These are phyloP conservation scores for Malus hybrid DNA, from an alignment of 331 rosid species.

Conservation along the genomic window DNA sequence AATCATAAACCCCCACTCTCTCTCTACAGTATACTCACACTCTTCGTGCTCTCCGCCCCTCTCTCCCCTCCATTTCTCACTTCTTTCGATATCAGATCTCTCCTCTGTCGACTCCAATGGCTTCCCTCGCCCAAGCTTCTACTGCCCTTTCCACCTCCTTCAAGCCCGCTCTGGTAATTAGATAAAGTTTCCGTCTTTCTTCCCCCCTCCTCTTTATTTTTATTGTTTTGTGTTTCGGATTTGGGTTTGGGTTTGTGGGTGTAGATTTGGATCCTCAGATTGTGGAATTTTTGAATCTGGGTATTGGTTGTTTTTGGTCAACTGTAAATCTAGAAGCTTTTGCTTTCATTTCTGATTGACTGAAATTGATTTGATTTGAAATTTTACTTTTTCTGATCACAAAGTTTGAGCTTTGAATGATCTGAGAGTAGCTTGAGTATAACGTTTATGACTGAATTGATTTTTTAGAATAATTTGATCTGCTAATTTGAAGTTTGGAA, in stretches of 20 bases:
- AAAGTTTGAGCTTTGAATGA: not conserved
- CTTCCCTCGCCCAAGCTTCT: no score
- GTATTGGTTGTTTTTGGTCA: not conserved
- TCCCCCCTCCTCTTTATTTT: no score
- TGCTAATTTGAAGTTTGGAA: not conserved
- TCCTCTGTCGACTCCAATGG: not conserved
- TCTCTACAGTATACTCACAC: not conserved
- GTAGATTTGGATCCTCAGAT: not conserved
- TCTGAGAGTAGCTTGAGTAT: not conserved
- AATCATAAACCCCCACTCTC: not conserved
- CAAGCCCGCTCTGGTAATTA: no score
- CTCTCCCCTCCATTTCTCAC: slow-evolving; percentile 3
- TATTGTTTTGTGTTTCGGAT: not conserved
- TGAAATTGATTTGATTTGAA: not conserved
- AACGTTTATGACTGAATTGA: not conserved
- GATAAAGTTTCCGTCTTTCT: not conserved
- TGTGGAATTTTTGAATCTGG: not conserved
- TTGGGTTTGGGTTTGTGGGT: not conserved
- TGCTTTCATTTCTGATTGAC: not conserved
- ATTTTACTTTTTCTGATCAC: not conserved
- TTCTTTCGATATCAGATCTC: slow-evolving; percentile 41
- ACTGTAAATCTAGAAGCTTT: not conserved
- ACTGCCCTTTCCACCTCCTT: no score
- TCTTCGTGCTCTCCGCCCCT: slow-evolving; percentile 51
- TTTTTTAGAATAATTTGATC: not conserved